These are phyloP conservation scores for Hypoxylon rubiginosum DNA, from an alignment of 2,329 filamentous ascomycete genomes.

Conservation along the genomic window DNA sequence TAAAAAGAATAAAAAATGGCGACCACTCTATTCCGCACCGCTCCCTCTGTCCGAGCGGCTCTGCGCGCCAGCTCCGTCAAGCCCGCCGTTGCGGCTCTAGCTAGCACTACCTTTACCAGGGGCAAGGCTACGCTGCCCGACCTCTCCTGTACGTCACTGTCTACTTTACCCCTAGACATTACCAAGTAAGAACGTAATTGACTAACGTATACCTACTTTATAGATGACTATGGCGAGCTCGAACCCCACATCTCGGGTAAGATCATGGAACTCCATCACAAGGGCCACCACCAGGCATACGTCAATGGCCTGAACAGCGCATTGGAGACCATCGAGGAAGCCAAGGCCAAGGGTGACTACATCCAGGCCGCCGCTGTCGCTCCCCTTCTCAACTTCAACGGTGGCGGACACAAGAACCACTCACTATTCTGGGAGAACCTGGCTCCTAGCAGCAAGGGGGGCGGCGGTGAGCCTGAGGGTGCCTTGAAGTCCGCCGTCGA, in stretches of 20 bases:
- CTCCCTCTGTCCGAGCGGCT: conserved; percentile 76
- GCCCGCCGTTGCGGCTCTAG: conserved; percentile 71
- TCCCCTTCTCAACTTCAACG: conserved; percentile 73
- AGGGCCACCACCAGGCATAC: conserved; percentile 86
- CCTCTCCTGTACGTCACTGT: conserved; percentile 73
- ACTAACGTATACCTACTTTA: background rate
- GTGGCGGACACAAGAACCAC: conserved; percentile 76
- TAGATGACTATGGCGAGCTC: conserved; percentile 96
- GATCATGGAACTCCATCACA: conserved; percentile 90
- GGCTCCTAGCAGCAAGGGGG: conserved; percentile 56
- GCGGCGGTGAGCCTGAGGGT: conserved; percentile 65
- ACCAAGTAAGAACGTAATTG: conserved; percentile 1
- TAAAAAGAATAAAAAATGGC: conserved; percentile 80
- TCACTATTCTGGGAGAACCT: conserved; percentile 79
- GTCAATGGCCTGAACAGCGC: conserved; percentile 82
- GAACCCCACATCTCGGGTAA: conserved; percentile 82
- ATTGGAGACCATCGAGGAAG: conserved; percentile 74
- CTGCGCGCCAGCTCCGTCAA: conserved; percentile 76
- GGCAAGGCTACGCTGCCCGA: conserved; percentile 95
- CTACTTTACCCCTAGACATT: background rate
- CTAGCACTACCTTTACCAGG: conserved; percentile 82
- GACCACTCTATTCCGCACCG: conserved; percentile 79
- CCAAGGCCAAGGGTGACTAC: conserved; percentile 64
- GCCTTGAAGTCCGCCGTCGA: conserved; percentile 63
- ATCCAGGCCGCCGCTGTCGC: conserved; percentile 50